phyloP scores from a whole-genome alignment of 352 stramenopile genomes.

The Albugo candida region DNA sequence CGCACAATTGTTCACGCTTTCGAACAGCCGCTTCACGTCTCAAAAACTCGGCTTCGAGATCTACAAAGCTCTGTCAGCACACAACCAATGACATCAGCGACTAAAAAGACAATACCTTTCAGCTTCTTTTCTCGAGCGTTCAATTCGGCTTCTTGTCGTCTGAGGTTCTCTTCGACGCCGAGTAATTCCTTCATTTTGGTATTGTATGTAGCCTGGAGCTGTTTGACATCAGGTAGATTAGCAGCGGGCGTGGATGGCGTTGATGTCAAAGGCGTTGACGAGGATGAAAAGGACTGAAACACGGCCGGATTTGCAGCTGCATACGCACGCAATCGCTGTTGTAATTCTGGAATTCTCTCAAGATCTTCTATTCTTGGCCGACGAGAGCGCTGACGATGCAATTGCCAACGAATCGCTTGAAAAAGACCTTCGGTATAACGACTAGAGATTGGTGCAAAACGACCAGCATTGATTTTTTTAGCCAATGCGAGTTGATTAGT shows the following conservation, averaged over 20 bases:
- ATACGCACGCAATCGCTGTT: conserved; percentile 65
- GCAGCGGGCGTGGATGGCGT: background rate
- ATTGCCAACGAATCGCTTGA: conserved; percentile 80
- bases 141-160: conserved; percentile 66
- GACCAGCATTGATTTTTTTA: conserved; percentile 87
- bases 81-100: too few relatives aligned
- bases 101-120: conserved; percentile 33
- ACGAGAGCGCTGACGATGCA: conserved; percentile 62
- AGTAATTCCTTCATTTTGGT: conserved; percentile 79
- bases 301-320: conserved; percentile 25
- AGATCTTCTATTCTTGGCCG: conserved; percentile 71
- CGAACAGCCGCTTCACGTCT: conserved; percentile 65
- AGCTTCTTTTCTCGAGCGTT: conserved; percentile 70
- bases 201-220: conserved; percentile 64
- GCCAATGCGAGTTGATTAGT: conserved; percentile 83
- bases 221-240: conserved; percentile 21
- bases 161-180: conserved; percentile 66
- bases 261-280: background rate
- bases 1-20: conserved; percentile 70
- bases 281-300: too few relatives aligned
- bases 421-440: conserved; percentile 83
- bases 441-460: conserved; percentile 78
- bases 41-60: conserved; percentile 40
- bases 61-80: too few relatives aligned
- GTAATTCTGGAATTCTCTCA: conserved; percentile 59